phyloP scores from a whole-genome alignment of 148 eudicot genomes.

The Dianthus caryophyllus region DNA sequence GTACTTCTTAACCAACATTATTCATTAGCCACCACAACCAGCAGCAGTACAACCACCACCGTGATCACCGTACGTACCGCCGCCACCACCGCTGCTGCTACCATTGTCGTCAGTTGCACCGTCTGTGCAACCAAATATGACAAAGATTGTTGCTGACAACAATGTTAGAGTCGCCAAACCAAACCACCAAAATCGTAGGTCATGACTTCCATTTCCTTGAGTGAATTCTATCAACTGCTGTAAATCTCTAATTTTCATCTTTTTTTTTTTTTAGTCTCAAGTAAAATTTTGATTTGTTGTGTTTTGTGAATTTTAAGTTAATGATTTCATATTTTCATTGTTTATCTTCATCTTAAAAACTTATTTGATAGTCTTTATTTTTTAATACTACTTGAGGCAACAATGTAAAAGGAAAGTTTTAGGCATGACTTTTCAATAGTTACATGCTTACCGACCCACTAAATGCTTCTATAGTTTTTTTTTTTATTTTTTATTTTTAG shows the following conservation, averaged over 20 bases:
- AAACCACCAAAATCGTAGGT: slow-evolving; percentile 25
- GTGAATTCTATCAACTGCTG: slow-evolving; percentile 8
- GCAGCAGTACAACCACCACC: slow-evolving; percentile 19
- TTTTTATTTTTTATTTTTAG: too few relatives aligned
- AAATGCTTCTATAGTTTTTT: too few relatives aligned
- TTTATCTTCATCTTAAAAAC: too few relatives aligned
- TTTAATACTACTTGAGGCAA: not conserved
- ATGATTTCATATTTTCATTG: not conserved
- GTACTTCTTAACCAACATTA: not conserved
- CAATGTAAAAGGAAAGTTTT: not conserved
- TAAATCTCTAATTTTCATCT: not conserved
- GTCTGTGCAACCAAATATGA: slow-evolving; percentile 39
- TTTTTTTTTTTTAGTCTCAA: not conserved
- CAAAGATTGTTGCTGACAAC: slow-evolving; percentile 12
- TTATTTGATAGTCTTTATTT: not conserved
- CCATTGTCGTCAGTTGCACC: slow-evolving; percentile 38
- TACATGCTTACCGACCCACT: slow-evolving; percentile 13
- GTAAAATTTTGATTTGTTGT: too few relatives aligned
- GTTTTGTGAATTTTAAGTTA: not conserved
- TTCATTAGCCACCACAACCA: slow-evolving; percentile 35
- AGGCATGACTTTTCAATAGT: slow-evolving; percentile 8
- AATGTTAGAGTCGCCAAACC: slow-evolving; percentile 28
- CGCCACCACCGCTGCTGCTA: slow-evolving; percentile 1
- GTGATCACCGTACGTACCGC: slow-evolving; percentile 11
- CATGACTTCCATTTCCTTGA: too few relatives aligned